Conservation (phyloP, 768 basidiomycete species). For the Kwoniella dendrophila region DNA sequence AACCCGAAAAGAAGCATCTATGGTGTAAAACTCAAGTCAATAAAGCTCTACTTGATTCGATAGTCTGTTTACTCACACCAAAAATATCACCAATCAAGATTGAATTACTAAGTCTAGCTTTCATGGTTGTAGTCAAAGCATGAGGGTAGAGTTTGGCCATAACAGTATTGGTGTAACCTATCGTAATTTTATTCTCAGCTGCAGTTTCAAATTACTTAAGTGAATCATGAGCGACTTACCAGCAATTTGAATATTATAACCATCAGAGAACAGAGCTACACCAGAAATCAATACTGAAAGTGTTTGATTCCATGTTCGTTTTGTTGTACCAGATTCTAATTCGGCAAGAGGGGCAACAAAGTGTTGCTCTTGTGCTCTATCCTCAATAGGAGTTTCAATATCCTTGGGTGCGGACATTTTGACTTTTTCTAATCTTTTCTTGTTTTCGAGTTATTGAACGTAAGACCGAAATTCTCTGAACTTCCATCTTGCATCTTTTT, state of each 20-base stretch:
- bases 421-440: not conserved
- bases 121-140: slow-evolving; percentile 3
- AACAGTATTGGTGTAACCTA: slow-evolving; percentile 12
- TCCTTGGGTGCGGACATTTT: not conserved
- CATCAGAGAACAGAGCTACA: slow-evolving; percentile 6
- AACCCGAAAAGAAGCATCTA: slow-evolving; percentile 13
- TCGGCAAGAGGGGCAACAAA: slow-evolving; percentile 3
- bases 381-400: not conserved
- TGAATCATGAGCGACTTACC: not conserved
- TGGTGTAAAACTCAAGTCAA: not conserved
- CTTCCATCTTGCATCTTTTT: too few species aligned
- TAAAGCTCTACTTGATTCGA: not conserved
- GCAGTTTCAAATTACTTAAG: not conserved
- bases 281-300: slow-evolving; percentile 6
- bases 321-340: not conserved
- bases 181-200: not conserved
- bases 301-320: slow-evolving; percentile 6
- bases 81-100: slow-evolving; percentile 15
- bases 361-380: not conserved
- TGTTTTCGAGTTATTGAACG: not conserved
- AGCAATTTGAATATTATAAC: slow-evolving; percentile 13
- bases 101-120: slow-evolving; percentile 9
- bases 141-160: slow-evolving; percentile 9
- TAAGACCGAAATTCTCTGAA: too few species aligned
- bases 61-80: slow-evolving; percentile 1